Conservation (phyloP, 257 asterid species). For the Primulina eburnea region DNA sequence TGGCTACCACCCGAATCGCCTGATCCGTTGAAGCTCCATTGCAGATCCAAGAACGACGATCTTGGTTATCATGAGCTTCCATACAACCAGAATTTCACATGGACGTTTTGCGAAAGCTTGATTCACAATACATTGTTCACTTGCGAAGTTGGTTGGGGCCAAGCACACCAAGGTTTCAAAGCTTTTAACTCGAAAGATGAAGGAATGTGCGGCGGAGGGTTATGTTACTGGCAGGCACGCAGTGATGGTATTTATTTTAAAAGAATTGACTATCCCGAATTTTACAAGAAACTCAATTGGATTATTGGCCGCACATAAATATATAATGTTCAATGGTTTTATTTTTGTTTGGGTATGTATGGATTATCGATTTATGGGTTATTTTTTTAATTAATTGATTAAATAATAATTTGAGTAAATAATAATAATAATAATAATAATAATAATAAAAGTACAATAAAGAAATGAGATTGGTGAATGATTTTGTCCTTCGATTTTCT, state of each 20-base stretch:
- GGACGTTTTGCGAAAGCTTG: background rate
- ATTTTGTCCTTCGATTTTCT: too few relatives aligned
- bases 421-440: too few relatives aligned
- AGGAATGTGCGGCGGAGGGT: background rate
- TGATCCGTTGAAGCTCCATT: background rate
- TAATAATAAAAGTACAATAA: too few relatives aligned
- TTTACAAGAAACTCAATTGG: background rate
- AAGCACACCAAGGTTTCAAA: background rate
- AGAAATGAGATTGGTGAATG: too few relatives aligned
- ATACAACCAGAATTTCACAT: background rate
- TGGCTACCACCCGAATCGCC: background rate
- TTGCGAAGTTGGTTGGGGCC: background rate
- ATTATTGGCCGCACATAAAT: slow-evolving; percentile 29
- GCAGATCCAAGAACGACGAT: background rate
- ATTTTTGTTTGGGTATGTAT: too few relatives aligned
- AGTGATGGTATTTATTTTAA: slow-evolving; percentile 2
- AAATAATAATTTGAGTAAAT: too few relatives aligned
- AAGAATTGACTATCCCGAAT: background rate
- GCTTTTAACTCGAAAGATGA: background rate
- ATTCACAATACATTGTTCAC: background rate
- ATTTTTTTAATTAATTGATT: too few relatives aligned
- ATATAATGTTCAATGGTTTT: too few relatives aligned
- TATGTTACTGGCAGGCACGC: background rate
- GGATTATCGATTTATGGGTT: too few relatives aligned
- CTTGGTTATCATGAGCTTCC: background rate